Evolutionary conservation across 2,329 filamentous ascomycete species (phyloP), one percentile per base, ranked within the genome.

Genomic region (Aspergillus felis): DNA sequence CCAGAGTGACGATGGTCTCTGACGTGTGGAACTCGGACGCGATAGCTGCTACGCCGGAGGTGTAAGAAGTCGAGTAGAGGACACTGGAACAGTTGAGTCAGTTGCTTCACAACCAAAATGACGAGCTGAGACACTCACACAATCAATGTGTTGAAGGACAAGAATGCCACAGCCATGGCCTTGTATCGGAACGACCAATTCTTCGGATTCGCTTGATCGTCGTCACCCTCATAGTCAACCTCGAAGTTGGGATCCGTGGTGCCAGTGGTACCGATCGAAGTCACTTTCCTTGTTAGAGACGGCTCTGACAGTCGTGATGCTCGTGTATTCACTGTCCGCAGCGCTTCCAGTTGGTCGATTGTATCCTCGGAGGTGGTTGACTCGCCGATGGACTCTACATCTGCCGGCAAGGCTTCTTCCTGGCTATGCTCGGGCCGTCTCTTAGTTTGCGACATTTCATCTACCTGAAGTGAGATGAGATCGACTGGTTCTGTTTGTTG

Each of bases 1-100:
- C 91, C 2, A 94, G 76, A 0, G 90, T 89, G 0, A 87, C 82
- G n/a, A 87, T 72, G 0, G 84, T 85, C 35, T 84, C 79, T 14
- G 77, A 81, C 6, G 77, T 69, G 41, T 80, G 74, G 64, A 91
- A 93, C 53, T 90, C 87, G 14, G 79, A 71, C 66, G 85, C 84
- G 72, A 95, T 84, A 0, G 88, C 87, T 0, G 84, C 82, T 35
- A 89, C 84, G 2, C 86, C 87, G 0, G 87, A 84, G 0, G 90
- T 91, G 70, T 94, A 95, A 53, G 84, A 87, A 0, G 91, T 94
- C 50, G 87, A 91, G 68, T 92, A 91, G 49, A 91, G 70, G 17
- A 91, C 87, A 67, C 79, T 74, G 55, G 25, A 27, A 29, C 17
- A n/a, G n/a, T 22, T 51, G 35, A 20, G 51, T 54, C 52, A 54